A percentile compares a stretch with the other conserved stretches of the same genome.
These are phyloP conservation scores for Gossypium schwendimanii DNA, from an alignment of 441 rosid genomes.

Conservation along the genomic window DNA sequence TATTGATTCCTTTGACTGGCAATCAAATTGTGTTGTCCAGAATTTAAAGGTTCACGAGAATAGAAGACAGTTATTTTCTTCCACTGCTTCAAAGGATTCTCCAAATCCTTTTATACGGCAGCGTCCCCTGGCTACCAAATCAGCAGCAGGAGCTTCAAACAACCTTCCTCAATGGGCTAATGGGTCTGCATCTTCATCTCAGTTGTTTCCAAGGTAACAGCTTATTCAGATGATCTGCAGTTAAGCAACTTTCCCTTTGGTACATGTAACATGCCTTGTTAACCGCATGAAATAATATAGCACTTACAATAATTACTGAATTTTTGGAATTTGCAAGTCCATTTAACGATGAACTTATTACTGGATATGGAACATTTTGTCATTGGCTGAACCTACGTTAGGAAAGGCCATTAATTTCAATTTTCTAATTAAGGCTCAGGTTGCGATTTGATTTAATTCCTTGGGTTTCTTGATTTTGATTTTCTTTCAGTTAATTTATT, in stretches of 20 bases:
- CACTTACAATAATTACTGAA: not conserved
- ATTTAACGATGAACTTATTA: not conserved
- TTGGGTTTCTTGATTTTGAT: too few species aligned
- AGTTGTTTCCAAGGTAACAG: not conserved
- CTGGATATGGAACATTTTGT: not conserved
- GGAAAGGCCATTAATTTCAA: too few species aligned
- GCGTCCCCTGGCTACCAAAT: not conserved
- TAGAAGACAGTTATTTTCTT: slow-evolving; percentile 10
- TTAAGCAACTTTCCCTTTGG: not conserved
- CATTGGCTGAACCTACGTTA: too few species aligned
- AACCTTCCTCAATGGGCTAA: slow-evolving; percentile 9
- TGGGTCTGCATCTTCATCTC: not conserved
- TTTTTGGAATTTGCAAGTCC: not conserved
- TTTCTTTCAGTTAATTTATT: too few species aligned
- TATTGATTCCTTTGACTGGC: not conserved
- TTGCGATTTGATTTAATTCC: too few species aligned
- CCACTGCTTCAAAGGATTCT: slow-evolving; percentile 5
- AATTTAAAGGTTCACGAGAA: slow-evolving; percentile 2
- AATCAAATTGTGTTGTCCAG: not conserved
- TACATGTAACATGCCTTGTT: not conserved
- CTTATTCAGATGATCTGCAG: not conserved
- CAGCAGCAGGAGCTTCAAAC: not conserved
- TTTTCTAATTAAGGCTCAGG: too few species aligned
- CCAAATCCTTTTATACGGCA: slow-evolving; percentile 10
- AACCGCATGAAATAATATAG: not conserved